Conservation (phyloP, 2,329 filamentous ascomycete species). For the Hypoxylon sp. region DNA sequence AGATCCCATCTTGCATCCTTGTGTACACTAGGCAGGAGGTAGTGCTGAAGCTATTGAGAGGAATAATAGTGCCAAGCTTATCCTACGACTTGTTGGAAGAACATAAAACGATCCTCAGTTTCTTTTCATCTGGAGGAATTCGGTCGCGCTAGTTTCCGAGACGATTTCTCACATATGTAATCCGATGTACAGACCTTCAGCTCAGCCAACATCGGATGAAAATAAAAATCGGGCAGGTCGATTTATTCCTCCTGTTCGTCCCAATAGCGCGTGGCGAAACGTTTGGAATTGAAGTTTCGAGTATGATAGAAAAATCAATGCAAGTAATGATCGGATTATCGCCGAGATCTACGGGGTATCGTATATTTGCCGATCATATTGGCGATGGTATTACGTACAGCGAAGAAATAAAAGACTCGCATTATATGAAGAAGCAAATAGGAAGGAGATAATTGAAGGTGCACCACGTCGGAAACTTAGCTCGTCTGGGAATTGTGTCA, state of each 20-base stretch:
- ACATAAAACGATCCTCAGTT: slow-evolving; percentile 13
- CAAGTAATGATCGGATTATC: slow-evolving; percentile 30
- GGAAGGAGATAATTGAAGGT: slow-evolving; percentile 19
- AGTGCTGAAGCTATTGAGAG: neutral
- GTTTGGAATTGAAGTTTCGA: slow-evolving; percentile 34
- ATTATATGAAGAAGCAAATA: slow-evolving; percentile 23
- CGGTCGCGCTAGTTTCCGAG: slow-evolving; percentile 20
- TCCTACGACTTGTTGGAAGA: slow-evolving; percentile 2
- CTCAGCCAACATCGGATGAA: slow-evolving; percentile 18
- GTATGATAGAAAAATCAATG: slow-evolving; percentile 38
- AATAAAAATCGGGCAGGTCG: neutral
- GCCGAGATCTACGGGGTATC: slow-evolving; percentile 27
- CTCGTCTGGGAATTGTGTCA: slow-evolving; percentile 40
- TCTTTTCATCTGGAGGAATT: slow-evolving; percentile 21
- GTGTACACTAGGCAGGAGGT: too few species aligned
- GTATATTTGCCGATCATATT: slow-evolving; percentile 36
- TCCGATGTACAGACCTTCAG: neutral
- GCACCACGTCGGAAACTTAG: slow-evolving; percentile 28
- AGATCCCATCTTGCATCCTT: neutral
- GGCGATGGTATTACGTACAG: slow-evolving; percentile 18
- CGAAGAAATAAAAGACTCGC: slow-evolving; percentile 16
- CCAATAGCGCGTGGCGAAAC: slow-evolving; percentile 26
- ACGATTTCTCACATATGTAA: neutral
- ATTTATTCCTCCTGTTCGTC: slow-evolving; percentile 14
- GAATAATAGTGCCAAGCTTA: slow-evolving; percentile 3